Base-by-base conservation (phyloP, 1,284 basidiomycete genomes). In the Apiotrichum gracile region DNA sequence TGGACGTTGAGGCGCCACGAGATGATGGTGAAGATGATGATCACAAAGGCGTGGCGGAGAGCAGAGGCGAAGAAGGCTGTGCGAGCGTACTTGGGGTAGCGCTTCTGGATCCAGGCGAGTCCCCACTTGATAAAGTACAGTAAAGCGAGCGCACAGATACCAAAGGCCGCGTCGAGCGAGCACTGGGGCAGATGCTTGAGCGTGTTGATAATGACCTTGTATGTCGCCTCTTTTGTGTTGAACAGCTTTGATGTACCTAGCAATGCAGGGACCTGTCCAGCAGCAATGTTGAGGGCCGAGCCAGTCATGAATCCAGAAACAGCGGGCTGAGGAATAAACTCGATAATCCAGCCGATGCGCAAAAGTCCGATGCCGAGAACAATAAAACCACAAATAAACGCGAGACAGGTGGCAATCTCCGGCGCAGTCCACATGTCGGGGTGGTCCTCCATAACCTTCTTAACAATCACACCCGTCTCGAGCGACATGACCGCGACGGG, bases 401-500 rank as follows among this genome's bases (percentile, higher is more conserved):
- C 87, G 21, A 97, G 74, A 0, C 84, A 84, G 6, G 85, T 89
- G 3, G 89, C 94, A 60, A 98, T 97, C 54, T 85, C 78, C 7
- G 87, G 84, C 4, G 77, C 77, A 3, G 73, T 65, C 81, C 83
- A 92, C 63, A 78, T 68, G 25, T 76, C 62, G 2, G 69, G 72
- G 40, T 68, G 69, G 34, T 69, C 61, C 6, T 53, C 62, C 45
- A 86, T 69, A 47, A 94, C 83, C 39, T 81, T 73, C 25, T 79
- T 77, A 69, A 96, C 87, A 58, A 94, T 85, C 67, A 88, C 84
- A 16, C 88, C 82, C 7, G 68, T 85, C 33, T 90, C 88, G 50
- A 96, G 82, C 8, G 90, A 94, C 91, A 97, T 96, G 74, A 98
- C 94, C 17, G 94, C 93, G 59, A 94, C 92, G 3, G 92, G 92